Evolutionary conservation across 2,329 filamentous ascomycete species (phyloP).

Genomic region (Beauveria australis): DNA sequence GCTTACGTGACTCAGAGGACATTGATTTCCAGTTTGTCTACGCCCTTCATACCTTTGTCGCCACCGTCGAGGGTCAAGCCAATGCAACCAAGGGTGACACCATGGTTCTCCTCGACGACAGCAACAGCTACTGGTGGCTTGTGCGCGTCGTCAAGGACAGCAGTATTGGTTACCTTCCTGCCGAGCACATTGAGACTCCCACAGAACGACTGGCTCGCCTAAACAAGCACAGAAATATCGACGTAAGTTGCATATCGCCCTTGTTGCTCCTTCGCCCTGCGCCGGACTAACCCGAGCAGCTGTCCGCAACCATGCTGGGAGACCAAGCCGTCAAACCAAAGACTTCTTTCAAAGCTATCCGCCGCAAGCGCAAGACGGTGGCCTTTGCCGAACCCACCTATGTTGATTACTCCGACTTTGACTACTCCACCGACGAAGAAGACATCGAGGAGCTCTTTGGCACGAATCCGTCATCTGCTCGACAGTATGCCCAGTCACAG

Average conservation of each 20-base stretch:
- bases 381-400: constrained; percentile 80
- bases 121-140: constrained; percentile 99
- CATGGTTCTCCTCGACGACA: constrained; percentile 96
- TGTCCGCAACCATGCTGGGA: constrained; percentile 55
- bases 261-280: not conserved
- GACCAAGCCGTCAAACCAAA: constrained; percentile 68
- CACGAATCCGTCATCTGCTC: constrained; percentile 18
- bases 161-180: constrained; percentile 89
- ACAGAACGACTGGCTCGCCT: constrained; percentile 87
- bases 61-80: constrained; percentile 94
- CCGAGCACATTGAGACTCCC: constrained; percentile 96
- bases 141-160: constrained; percentile 95
- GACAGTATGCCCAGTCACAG: constrained; percentile 18
- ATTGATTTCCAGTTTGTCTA: constrained; percentile 99
- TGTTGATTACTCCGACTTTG: constrained; percentile 78
- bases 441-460: constrained; percentile 39
- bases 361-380: constrained; percentile 77
- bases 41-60: constrained; percentile 93
- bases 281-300: constrained; percentile 27
- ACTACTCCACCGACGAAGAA: constrained; percentile 73
- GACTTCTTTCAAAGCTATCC: constrained; percentile 75
- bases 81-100: constrained; percentile 98
- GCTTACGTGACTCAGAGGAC: constrained; percentile 93
- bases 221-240: constrained; percentile 97
- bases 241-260: constrained; percentile 50